These are phyloP conservation scores for Aspergillus japonicus DNA, from an alignment of 2,329 filamentous ascomycete genomes.

Conservation along the genomic window DNA sequence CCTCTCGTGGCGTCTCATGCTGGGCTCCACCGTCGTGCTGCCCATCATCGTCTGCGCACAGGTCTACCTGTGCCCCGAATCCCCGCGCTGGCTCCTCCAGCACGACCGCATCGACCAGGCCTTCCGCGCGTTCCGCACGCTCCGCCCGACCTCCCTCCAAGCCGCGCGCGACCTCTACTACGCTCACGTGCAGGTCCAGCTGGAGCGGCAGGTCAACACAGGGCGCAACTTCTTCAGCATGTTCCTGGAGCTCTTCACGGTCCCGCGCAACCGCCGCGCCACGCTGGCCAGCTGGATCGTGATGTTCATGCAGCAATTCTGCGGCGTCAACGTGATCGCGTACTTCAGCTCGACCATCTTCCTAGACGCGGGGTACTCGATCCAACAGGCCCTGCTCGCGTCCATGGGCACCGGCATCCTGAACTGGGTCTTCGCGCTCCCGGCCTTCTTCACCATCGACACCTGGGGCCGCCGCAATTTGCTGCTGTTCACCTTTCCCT, in stretches of 20 bases:
- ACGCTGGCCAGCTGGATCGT: slow-evolving; percentile 58
- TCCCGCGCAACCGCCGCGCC: slow-evolving; percentile 64
- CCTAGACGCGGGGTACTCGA: slow-evolving; percentile 52
- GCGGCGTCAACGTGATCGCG: slow-evolving; percentile 57
- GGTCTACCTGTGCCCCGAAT: slow-evolving; percentile 65
- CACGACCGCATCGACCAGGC: slow-evolving; percentile 47
- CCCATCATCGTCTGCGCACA: slow-evolving; percentile 55
- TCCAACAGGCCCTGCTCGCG: slow-evolving; percentile 55
- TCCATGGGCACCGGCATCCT: slow-evolving; percentile 65
- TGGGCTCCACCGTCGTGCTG: slow-evolving; percentile 65
- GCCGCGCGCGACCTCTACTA: slow-evolving; percentile 59
- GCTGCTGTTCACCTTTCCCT: slow-evolving; percentile 61
- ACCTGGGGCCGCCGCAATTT: slow-evolving; percentile 64
- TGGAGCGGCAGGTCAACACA: slow-evolving; percentile 56
- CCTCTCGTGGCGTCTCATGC: slow-evolving; percentile 66
- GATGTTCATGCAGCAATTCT: slow-evolving; percentile 66
- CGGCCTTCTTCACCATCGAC: slow-evolving; percentile 65
- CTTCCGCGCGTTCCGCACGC: slow-evolving; percentile 48
- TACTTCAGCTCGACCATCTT: slow-evolving; percentile 66
- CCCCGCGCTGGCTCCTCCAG: slow-evolving; percentile 53
- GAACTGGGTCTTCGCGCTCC: slow-evolving; percentile 65
- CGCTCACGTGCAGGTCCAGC: slow-evolving; percentile 57
- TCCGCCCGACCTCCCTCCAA: slow-evolving; percentile 53
- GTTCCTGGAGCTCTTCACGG: slow-evolving; percentile 58
- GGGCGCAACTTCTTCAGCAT: slow-evolving; percentile 53